Conservation (phyloP, 768 basidiomycete species). For the Termitomyces sp. region DNA sequence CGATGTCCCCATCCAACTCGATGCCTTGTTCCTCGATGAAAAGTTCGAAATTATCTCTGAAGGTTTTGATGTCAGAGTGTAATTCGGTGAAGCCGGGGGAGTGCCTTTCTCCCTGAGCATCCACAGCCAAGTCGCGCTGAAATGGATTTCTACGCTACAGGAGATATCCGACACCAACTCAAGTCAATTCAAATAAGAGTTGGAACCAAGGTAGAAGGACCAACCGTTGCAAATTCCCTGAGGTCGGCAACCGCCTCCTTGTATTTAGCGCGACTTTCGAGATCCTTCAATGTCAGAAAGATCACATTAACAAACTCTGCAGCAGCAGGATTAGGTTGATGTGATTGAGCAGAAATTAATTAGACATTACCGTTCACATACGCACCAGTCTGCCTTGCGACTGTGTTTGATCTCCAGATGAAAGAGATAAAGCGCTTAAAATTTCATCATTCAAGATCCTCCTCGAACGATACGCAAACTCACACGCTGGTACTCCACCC, state of each 20-base stretch:
- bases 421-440: slow-evolving; percentile 6
- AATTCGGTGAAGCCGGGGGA: slow-evolving; percentile 6
- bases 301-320: slow-evolving; percentile 9
- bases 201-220: not conserved
- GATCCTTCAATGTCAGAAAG: slow-evolving; percentile 6
- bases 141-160: slow-evolving; percentile 7
- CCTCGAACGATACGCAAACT: not conserved
- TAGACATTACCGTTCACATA: slow-evolving; percentile 5
- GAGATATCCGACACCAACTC: not conserved
- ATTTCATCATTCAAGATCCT: not conserved
- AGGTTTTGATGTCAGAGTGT: slow-evolving; percentile 1
- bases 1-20: not conserved
- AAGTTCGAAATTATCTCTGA: slow-evolving; percentile 6
- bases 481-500: slow-evolving; percentile 6
- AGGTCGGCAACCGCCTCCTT: slow-evolving; percentile 5
- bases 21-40: slow-evolving; percentile 7
- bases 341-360: not conserved
- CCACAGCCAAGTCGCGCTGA: not conserved
- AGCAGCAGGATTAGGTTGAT: not conserved
- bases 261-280: not conserved
- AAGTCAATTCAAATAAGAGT: not conserved
- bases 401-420: slow-evolving; percentile 5
- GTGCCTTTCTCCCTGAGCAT: not conserved
- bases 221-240: slow-evolving; percentile 6
- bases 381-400: slow-evolving; percentile 1